Evolutionary conservation across 1,284 basidiomycete species (phyloP), one percentile per base, ranked within the genome.

Genomic region (Cutaneotrichosporon curvatum): DNA sequence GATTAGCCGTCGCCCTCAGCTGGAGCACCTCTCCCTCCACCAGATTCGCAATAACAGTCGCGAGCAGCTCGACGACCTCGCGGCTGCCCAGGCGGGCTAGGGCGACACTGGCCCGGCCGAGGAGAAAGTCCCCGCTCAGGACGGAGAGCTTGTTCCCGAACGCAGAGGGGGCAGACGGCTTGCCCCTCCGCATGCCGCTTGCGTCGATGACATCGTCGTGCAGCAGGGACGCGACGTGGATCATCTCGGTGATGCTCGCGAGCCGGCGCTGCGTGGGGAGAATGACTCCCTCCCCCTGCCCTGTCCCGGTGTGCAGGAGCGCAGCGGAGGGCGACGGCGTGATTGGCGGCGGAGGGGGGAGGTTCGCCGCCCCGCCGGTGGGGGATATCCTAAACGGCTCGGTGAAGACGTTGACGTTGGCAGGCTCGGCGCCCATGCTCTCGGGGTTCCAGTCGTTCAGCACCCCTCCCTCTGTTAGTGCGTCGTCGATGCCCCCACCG

Each of bases 211-310:
- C 91, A 61, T 90, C 87, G 78, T 99, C 91, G 67, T 98, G 95
- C 15, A 99, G 75, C 7, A 95, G 77, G 1, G 88, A 94, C 23
- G 95, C 94, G 55, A 96, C 89, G 67, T 98, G 92, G 53, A 99
- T 90, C 90, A 98, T 96, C 70, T 99, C 95, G 41, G 90, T 85
- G 48, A 99, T 95, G 65, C 94, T 89, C 2, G 94, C 94, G 20
- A 99, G 80, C 23, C 94, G 82, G 20, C 85, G 75, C 70, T 98
- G 94, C 0, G 89, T 87, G 7, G 94, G 89, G 8, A 97, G 79
- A 43, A 79, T 69, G 16, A 60, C 28, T n/a, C n/a, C n/a, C n/a
- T n/a, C n/a, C n/a, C n/a, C n/a, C n/a, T n/a, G n/a, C n/a, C 16
- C 14, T 12, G 36, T 31, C 37, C 51, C 37, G 7, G 44, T 51